phyloP scores from a whole-genome alignment of 768 basidiomycete genomes.

The Leccinellum luteum region DNA sequence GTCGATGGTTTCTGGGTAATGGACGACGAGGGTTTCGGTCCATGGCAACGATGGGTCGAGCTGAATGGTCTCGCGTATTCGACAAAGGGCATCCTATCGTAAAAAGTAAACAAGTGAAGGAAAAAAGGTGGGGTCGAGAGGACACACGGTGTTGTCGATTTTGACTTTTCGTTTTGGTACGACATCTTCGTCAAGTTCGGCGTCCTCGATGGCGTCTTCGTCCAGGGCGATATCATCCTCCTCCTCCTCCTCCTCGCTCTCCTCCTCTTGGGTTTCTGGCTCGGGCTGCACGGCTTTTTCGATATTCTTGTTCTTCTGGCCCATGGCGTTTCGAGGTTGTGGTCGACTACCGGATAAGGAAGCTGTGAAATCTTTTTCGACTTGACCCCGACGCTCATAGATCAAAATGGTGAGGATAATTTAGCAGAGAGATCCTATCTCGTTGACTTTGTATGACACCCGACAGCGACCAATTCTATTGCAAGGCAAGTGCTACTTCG shows the following conservation, averaged over 20 bases:
- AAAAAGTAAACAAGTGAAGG: neutral
- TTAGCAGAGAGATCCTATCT: neutral
- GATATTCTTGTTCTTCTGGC: neutral
- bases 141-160: conserved; percentile 73
- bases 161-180: conserved; percentile 70
- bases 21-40: conserved; percentile 77
- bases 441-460: neutral
- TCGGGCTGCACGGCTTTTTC: conserved; percentile 7
- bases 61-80: conserved; percentile 75
- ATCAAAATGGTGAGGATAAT: conserved; percentile 15
- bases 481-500: conserved; percentile 45
- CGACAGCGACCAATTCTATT: conserved; percentile 69
- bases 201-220: conserved; percentile 70
- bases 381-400: neutral
- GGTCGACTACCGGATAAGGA: neutral
- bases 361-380: conserved; percentile 15
- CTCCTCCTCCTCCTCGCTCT: conserved; percentile 35
- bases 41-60: conserved; percentile 74
- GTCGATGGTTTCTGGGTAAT: conserved; percentile 70
- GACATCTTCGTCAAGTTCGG: conserved; percentile 69
- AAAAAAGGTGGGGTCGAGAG: neutral
- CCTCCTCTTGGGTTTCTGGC: conserved; percentile 24
- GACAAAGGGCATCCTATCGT: conserved; percentile 67
- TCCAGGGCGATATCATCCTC: conserved; percentile 58
- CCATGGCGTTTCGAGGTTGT: conserved; percentile 11